Evolutionary conservation across 2,329 filamentous ascomycete species (phyloP).

Genomic region (Gaeumannomyces sp.): DNA sequence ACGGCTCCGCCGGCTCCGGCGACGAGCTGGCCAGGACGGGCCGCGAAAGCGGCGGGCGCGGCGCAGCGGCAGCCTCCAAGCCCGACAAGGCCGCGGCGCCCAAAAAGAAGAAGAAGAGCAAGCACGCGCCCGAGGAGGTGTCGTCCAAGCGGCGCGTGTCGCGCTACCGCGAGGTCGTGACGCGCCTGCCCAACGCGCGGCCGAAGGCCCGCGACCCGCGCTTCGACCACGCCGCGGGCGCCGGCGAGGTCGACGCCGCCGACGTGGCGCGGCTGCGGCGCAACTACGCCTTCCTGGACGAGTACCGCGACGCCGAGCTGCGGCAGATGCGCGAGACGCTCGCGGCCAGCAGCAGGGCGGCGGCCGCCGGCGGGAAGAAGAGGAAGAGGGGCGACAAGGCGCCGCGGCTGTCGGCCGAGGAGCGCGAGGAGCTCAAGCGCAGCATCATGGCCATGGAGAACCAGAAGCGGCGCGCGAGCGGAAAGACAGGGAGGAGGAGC

Average conservation of each 20-base stretch:
- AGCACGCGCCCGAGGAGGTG: slow-evolving; percentile 82
- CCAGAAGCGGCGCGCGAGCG: slow-evolving; percentile 62
- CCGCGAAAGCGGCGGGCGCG: not conserved
- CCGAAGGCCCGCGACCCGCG: slow-evolving; percentile 75
- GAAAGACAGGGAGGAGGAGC: slow-evolving; percentile 62
- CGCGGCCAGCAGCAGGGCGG: slow-evolving; percentile 27
- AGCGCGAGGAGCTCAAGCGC: slow-evolving; percentile 65
- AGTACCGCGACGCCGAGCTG: slow-evolving; percentile 82
- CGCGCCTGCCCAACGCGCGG: slow-evolving; percentile 26
- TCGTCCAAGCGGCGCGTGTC: slow-evolving; percentile 79
- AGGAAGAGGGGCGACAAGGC: not conserved
- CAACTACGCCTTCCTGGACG: slow-evolving; percentile 82
- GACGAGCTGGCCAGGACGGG: not conserved
- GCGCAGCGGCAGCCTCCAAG: not conserved
- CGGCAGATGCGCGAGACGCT: slow-evolving; percentile 63
- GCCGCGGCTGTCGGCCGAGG: slow-evolving; percentile 29
- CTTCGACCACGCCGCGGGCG: slow-evolving; percentile 51
- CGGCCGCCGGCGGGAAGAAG: slow-evolving; percentile 45
- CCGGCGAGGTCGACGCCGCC: slow-evolving; percentile 15
- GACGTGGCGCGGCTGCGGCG: slow-evolving; percentile 57
- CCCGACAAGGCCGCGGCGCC: slow-evolving; percentile 12
- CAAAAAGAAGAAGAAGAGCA: slow-evolving; percentile 46
- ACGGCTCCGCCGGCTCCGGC: slow-evolving; percentile 12
- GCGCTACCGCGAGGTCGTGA: slow-evolving; percentile 68
- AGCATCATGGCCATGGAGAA: slow-evolving; percentile 74